These are phyloP conservation scores for Lasiodiplodia theobromae DNA, from an alignment of 2,329 filamentous ascomycete species.

Conservation along the genomic window DNA sequence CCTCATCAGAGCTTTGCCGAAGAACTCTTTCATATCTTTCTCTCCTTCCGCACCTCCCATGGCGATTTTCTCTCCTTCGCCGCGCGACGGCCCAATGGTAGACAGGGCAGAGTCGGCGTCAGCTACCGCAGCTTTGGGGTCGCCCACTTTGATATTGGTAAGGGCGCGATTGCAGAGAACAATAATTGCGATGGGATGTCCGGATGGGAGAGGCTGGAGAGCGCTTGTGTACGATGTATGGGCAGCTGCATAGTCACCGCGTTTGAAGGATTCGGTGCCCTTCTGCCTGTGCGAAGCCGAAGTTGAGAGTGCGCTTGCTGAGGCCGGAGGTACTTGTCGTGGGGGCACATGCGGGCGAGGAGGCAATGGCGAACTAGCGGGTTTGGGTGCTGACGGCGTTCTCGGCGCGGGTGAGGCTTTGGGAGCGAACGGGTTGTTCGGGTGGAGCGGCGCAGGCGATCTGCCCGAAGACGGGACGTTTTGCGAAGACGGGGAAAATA, in stretches of 20 bases:
- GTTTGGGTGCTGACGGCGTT: conserved; percentile 42
- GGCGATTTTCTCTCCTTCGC: conserved; percentile 80
- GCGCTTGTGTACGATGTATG: conserved; percentile 83
- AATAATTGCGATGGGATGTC: conserved; percentile 86
- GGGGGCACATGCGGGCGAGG: conserved; percentile 57
- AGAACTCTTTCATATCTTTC: conserved; percentile 92
- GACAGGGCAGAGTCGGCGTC: conserved; percentile 83
- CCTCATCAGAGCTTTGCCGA: conserved; percentile 88
- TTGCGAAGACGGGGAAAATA: conserved; percentile 55
- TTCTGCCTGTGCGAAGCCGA: conserved; percentile 80
- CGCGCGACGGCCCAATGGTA: conserved; percentile 80
- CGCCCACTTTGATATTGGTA: conserved; percentile 88
- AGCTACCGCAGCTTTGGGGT: conserved; percentile 83
- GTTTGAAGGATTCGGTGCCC: conserved; percentile 90
- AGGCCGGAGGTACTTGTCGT: conserved; percentile 71
- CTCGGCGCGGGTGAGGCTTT: conserved; percentile 37
- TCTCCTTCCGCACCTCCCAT: conserved; percentile 64
- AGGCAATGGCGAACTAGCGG: conserved; percentile 50
- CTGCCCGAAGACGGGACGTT: conserved; percentile 3
- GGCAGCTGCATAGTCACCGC: conserved; percentile 88
- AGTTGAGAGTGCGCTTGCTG: conserved; percentile 71
- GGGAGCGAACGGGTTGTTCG: conserved; percentile 47
- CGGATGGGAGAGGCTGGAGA: conserved; percentile 73
- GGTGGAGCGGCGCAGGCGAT: conserved; percentile 58
- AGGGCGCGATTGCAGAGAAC: conserved; percentile 90